These are phyloP conservation scores for Pleurotus djamor DNA, from an alignment of 768 basidiomycete genomes.

Conservation along the genomic window DNA sequence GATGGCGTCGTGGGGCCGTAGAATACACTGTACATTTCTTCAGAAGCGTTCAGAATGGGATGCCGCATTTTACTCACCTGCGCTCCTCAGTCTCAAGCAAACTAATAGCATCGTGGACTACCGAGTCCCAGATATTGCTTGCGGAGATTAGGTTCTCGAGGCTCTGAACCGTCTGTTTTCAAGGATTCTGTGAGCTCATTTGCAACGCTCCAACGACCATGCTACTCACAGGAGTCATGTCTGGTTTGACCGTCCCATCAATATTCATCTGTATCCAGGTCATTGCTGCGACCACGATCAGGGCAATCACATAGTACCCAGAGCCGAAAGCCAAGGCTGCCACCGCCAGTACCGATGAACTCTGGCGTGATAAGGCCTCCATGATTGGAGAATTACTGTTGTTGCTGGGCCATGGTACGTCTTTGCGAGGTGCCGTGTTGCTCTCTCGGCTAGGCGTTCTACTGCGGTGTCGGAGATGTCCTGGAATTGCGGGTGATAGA, in stretches of 20 bases:
- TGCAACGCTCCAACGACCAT: neutral
- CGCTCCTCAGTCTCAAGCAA: conserved; percentile 70
- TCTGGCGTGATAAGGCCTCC: conserved; percentile 28
- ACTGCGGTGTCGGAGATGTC: conserved; percentile 40
- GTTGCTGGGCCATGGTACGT: conserved; percentile 15
- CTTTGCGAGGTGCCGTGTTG: conserved; percentile 14
- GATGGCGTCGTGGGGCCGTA: conserved; percentile 42
- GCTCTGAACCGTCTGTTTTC: conserved; percentile 55
- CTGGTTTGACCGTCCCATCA: conserved; percentile 21
- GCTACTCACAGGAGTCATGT: conserved; percentile 54
- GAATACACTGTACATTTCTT: conserved; percentile 21
- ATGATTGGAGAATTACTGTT: conserved; percentile 28
- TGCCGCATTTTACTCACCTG: conserved; percentile 35
- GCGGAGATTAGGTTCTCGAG: conserved; percentile 67
- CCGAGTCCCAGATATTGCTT: conserved; percentile 71
- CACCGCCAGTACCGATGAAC: conserved; percentile 35
- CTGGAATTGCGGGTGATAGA: conserved; percentile 39
- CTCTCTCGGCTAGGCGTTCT: conserved; percentile 37
- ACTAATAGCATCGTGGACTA: conserved; percentile 65
- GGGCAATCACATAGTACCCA: conserved; percentile 7
- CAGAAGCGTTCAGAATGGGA: neutral
- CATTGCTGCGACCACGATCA: neutral
- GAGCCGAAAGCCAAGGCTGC: conserved; percentile 34
- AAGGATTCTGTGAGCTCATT: conserved; percentile 5
- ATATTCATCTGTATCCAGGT: conserved; percentile 18